Base-by-base conservation (phyloP, 83 land plant species). In the Larix sibirica region DNA sequence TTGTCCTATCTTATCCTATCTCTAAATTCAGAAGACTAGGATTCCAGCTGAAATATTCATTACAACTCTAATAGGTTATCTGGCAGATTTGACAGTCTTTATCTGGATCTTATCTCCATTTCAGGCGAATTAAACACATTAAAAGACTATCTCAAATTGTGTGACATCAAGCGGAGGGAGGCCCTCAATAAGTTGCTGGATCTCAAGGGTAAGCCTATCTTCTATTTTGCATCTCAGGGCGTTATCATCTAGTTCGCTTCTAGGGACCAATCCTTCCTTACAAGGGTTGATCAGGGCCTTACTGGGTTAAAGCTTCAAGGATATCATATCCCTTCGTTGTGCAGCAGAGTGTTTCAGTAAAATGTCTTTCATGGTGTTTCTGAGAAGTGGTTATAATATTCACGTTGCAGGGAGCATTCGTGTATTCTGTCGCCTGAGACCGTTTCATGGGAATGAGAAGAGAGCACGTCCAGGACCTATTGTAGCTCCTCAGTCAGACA, bases 361-460 rank as follows among this genome's bases (percentile, higher is more conserved):
- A 68, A 33, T 14, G 42, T 2, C 4, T 68, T 3, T 33, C 16
- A 3, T 16, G 42, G n/a, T 68, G 31, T 68, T 18, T 68, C 5
- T 68, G 73, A 68, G 6, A 33, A 66, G 69, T 66, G 14, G 16
- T 33, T 68, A 31, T 8, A 33, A 68, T 38, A 17, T 68, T 18
- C 18, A 33, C 31, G 73, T 44, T 84, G 20, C 89, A 95, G 97
- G 97, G 40, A 86, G 88, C 83, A 93, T 95, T 20, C 87, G 97
- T 47, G 97, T 95, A 1, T 91, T 95, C 78, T 95, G 97, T 87
- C 90, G 97, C 65, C 84, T 93, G 64, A 54, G 96, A 47, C 89
- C 95, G 13, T 85, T 83, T 56, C 71, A 86, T 17, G 10, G 66
- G 4, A 63, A 44, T 17, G 90, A 92, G 60, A 85, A 75, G 81